Base-by-base conservation (phyloP, 441 rosid genomes). In the Codiaeum variegatum region DNA sequence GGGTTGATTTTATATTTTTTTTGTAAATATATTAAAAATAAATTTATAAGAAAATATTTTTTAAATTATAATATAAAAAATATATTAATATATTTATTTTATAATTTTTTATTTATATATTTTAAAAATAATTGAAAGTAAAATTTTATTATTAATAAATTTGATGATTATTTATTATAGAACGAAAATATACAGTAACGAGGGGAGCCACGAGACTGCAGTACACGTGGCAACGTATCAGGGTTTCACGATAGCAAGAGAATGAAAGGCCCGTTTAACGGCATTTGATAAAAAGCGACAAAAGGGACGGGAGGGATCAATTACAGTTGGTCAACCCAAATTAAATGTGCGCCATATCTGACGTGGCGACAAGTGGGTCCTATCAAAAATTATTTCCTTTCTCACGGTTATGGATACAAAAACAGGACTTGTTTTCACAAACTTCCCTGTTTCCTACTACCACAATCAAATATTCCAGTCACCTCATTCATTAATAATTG, bases 311-410 rank as follows among this genome's bases (percentile, higher is more conserved):
- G 62, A 71, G 62, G 44, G 78, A 19, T 70, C 75, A 67, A 55
- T 72, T 70, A 31, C 75, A 76, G 84, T 73, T 83, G 86, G 86
- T 81, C 88, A 85, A 82, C 80, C 84, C 49, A 26, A 34, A 77
- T 82, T 75, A 9, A 40, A 46, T 26, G 72, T 64, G 88, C 78
- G 23, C 63, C 82, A 0, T 0, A 3, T 76, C 82, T 73, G 82
- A 88, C 86, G 90, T 88, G 91, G 92, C 84, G 80, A 76, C 78
- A 64, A 52, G 23, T 73, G 66, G 71, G 80, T 73, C 76, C 42
- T 28, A 44, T 18, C 62, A 72, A 38, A 40, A 69, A 62, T 52
- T 28, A 28, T 67, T 75, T 32, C 10, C n/a, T 34, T 47, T 29
- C n/a, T 71, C 52, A 21, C 29, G 31, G 60, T 40, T 59, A 4